A percentile compares a stretch with the other conserved stretches of the same genome.
phyloP scores from a whole-genome alignment of 495 filamentous ascomycete species.

The Aspergillus ostianus region DNA sequence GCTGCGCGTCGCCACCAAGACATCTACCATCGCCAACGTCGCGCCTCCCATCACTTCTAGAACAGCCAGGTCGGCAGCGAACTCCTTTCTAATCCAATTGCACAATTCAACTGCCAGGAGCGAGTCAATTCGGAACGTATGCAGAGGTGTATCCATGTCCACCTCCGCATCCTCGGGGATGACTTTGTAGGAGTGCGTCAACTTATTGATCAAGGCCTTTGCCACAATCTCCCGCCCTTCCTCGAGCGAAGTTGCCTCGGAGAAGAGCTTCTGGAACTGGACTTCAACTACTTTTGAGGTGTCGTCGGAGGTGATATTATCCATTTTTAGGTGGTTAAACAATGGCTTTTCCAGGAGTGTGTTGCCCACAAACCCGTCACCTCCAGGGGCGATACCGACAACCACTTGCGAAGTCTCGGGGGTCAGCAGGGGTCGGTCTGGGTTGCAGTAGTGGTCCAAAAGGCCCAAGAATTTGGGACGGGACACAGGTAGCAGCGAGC shows the following conservation, averaged over 20 bases:
- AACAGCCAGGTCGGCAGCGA: constrained; percentile 34
- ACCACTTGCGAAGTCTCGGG: constrained; percentile 24
- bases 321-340: background rate
- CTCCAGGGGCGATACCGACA: constrained; percentile 10
- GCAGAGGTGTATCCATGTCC: constrained; percentile 34
- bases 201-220: constrained; percentile 26
- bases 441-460: constrained; percentile 33
- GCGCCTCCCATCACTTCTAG: constrained; percentile 39
- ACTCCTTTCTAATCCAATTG: constrained; percentile 44
- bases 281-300: background rate
- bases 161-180: constrained; percentile 32
- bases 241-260: background rate
- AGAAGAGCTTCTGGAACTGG: background rate
- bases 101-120: constrained; percentile 52
- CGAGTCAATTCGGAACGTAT: constrained; percentile 41
- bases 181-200: constrained; percentile 34
- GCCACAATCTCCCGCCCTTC: background rate
- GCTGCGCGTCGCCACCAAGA: background rate
- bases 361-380: constrained; percentile 4
- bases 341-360: constrained; percentile 3
- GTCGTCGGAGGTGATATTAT: background rate
- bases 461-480: constrained; percentile 30
- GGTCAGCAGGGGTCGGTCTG: constrained; percentile 15
- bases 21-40: constrained; percentile 4
- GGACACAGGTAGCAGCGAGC: background rate